These are phyloP conservation scores for Exserohilum rostratum DNA, from an alignment of 2,329 filamentous ascomycete species.

Conservation along the genomic window DNA sequence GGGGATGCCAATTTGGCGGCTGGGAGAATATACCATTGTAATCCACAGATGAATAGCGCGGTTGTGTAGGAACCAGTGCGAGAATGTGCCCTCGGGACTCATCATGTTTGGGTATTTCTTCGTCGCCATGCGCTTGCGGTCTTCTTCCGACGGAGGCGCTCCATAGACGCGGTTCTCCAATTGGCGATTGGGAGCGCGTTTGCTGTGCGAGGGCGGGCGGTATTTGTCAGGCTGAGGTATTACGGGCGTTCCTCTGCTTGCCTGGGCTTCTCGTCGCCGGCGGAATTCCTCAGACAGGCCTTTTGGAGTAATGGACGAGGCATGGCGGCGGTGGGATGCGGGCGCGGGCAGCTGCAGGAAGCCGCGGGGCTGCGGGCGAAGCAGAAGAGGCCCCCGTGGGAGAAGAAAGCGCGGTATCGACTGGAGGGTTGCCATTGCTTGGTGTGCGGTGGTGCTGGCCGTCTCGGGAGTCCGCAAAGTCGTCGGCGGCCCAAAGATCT, in stretches of 20 bases:
- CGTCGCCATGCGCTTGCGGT: constrained; percentile 68
- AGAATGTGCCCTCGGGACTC: constrained; percentile 79
- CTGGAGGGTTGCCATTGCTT: constrained; percentile 40
- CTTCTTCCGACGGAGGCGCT: constrained; percentile 69
- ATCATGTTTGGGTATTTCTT: constrained; percentile 89
- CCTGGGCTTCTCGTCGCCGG: constrained; percentile 34
- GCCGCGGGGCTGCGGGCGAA: constrained; percentile 31
- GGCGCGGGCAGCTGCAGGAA: constrained; percentile 22
- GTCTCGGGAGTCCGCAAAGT: constrained; percentile 26
- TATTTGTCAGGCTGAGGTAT: constrained; percentile 88
- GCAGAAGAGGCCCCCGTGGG: constrained; percentile 31
- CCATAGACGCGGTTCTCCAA: constrained; percentile 72
- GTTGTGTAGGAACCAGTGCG: constrained; percentile 84
- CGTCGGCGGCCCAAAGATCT: constrained; percentile 25
- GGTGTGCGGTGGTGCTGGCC: constrained; percentile 17
- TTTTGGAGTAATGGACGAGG: constrained; percentile 33
- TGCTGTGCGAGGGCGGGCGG: constrained; percentile 87
- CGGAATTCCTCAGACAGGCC: constrained; percentile 41
- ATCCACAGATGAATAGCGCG: constrained; percentile 79
- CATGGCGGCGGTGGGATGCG: constrained; percentile 35
- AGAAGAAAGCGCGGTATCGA: constrained; percentile 47
- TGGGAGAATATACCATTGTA: constrained; percentile 67
- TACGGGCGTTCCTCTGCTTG: constrained; percentile 54
- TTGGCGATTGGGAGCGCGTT: constrained; percentile 65
- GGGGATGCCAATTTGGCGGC: neutral